These are phyloP conservation scores for Gremmenia infestans DNA, from an alignment of 2,329 filamentous ascomycete genomes.

Conservation along the genomic window DNA sequence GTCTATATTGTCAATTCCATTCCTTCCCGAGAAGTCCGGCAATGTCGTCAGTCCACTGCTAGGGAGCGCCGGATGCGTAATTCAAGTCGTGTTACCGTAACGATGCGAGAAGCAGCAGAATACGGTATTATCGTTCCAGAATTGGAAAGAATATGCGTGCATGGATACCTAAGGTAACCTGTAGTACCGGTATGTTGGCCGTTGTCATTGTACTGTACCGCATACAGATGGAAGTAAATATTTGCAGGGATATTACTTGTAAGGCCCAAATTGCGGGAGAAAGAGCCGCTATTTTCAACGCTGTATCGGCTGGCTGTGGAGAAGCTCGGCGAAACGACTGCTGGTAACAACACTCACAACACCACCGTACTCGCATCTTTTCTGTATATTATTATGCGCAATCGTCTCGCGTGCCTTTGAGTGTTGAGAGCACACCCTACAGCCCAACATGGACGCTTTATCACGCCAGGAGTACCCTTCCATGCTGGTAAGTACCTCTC, in stretches of 20 bases:
- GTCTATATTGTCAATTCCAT: constrained; percentile 4
- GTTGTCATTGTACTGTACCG: constrained; percentile 5
- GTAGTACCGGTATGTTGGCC: neutral
- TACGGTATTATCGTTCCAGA: neutral
- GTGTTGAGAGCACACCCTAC: constrained; percentile 13
- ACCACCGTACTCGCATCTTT: neutral
- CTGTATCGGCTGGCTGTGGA: neutral
- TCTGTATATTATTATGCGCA: constrained; percentile 27
- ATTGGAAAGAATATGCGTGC: neutral
- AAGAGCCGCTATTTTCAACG: constrained; percentile 9
- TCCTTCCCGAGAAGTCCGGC: constrained; percentile 9
- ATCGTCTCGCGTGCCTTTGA: constrained; percentile 23
- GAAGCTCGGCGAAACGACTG: neutral
- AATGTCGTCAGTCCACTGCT: neutral
- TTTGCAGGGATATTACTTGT: constrained; percentile 10
- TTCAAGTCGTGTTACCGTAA: too few relatives aligned
- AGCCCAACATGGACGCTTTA: constrained; percentile 62
- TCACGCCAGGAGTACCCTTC: constrained; percentile 87
- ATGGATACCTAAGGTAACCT: neutral
- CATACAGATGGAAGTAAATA: constrained; percentile 10
- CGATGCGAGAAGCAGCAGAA: too few relatives aligned
- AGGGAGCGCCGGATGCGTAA: neutral
- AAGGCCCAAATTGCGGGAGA: constrained; percentile 3
- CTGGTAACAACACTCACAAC: neutral
- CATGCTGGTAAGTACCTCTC: constrained; percentile 71